Percentiles rank a stretch among this genome's conserved stretches.
phyloP scores from a whole-genome alignment of 805 yeast species.

The Spathaspora sp. region DNA sequence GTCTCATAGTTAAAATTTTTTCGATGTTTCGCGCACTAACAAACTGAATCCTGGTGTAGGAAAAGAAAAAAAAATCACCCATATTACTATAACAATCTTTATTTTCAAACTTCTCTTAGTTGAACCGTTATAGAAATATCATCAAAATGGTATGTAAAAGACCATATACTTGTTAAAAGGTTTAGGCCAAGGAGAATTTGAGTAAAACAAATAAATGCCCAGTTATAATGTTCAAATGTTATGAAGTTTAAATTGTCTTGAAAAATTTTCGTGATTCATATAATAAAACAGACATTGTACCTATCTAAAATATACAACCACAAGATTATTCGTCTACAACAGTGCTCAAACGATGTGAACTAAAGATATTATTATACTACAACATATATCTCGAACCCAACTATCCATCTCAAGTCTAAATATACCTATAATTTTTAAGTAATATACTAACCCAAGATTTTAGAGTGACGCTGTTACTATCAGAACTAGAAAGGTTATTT shows the following conservation, averaged over 20 bases:
- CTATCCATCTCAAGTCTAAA: background rate
- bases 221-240: no score
- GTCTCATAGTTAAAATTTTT: conserved; percentile 1
- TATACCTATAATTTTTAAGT: background rate
- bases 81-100: background rate
- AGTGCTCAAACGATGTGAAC: background rate
- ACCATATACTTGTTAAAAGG: background rate
- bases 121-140: conserved; percentile 3
- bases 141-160: conserved; percentile 7
- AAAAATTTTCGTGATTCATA: background rate
- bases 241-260: background rate
- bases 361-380: no score
- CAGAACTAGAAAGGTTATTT: conserved; percentile 98
- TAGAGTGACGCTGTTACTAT: conserved; percentile 99
- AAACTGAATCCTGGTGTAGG: background rate
- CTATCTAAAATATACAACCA: background rate
- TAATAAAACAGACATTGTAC: background rate
- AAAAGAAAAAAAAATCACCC: background rate
- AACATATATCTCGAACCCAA: no score
- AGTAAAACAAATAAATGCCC: background rate
- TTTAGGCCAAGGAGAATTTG: background rate
- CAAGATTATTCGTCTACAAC: background rate
- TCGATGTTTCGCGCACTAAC: conserved; percentile 1
- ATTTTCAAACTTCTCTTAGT: background rate
- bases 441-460: conserved; percentile 6